Conservation (phyloP, 2,329 filamentous ascomycete genomes). For the Chaetomiaceae sp. region DNA sequence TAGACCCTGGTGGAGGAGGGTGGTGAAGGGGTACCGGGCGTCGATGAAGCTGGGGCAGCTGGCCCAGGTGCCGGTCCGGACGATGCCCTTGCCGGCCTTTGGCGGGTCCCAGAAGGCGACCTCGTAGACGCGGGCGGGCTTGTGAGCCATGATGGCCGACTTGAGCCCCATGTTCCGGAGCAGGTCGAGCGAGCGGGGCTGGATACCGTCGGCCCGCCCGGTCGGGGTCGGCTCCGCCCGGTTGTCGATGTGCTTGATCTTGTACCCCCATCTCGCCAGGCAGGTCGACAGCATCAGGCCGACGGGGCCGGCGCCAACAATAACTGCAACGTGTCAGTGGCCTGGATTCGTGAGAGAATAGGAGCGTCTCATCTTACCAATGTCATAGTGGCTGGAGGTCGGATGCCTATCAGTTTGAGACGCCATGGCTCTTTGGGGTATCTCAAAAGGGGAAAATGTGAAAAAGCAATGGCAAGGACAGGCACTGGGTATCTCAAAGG, state of each 20-base stretch:
- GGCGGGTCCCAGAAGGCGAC: conserved; percentile 69
- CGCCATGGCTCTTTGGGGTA: conserved; percentile 20
- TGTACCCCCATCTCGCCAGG: conserved; percentile 88
- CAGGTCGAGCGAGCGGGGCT: conserved; percentile 82
- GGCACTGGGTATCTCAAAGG: conserved; percentile 18
- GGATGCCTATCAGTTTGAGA: conserved; percentile 18
- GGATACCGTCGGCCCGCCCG: conserved; percentile 86
- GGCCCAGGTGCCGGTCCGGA: conserved; percentile 71
- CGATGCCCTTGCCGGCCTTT: conserved; percentile 51
- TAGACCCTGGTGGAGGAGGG: conserved; percentile 65
- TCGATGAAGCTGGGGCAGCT: conserved; percentile 83
- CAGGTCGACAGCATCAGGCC: conserved; percentile 84
- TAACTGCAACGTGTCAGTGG: conserved; percentile 52
- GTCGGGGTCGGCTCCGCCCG: conserved; percentile 77
- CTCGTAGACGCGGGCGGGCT: conserved; percentile 81
- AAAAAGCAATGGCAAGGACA: neutral
- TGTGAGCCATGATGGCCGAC: conserved; percentile 78
- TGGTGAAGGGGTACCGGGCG: conserved; percentile 66
- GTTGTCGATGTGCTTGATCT: conserved; percentile 92
- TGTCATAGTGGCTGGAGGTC: conserved; percentile 22
- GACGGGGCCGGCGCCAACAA: conserved; percentile 84
- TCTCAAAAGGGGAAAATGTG: conserved; percentile 1
- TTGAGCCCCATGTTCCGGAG: conserved; percentile 88
- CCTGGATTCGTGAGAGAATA: neutral
- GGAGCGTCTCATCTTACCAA: conserved; percentile 14